Base-by-base conservation (phyloP, 1,284 basidiomycete genomes). In the Sphaerobolus stellatus region DNA sequence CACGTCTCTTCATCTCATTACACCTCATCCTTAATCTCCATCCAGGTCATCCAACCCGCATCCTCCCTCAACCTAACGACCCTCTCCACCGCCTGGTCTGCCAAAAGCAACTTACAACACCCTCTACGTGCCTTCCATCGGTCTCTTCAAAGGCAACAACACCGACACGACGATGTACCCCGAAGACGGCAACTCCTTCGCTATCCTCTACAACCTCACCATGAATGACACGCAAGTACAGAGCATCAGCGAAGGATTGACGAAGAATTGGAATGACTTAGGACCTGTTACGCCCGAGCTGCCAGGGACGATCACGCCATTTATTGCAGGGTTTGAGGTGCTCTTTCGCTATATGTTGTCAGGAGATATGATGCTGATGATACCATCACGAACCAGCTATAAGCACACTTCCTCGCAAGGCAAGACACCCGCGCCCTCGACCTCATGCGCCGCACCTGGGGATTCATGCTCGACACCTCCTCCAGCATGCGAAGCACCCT, bases 391-490 rank as follows among this genome's bases (percentile, higher is more conserved):
- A n/a, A n/a, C n/a, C n/a, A 80, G 77, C 61, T 80, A 11, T 74
- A 78, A 69, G 78, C 78, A 6, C 78, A 81, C 60, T 80, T 80
- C 54, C 69, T 71, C 11, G 71, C 78, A 0, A 75, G 74, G 7
- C 71, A 77, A 59, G 77, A 75, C 43, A 73, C 67, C 24, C 68
- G 75, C n/a, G 79, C 77, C 2, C 70, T 81, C 63, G 77, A 79
- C 56, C 68, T 81, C 8, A 59, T 81, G 9, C 71, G 68, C n/a
- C 70, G 71, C 28, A 73, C 77, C 59, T 79, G 79, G 79, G 78
- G 78, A 1, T 81, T 79, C 59, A 80, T 80, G 75, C 65, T 80
- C n/a, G 76, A 77, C 64, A 80, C 77, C 5, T 75, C 76, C 58
- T 58, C 78, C 50, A 76, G 74, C 52, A 77, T 79, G 4, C 73